Evolutionary conservation across 1,284 basidiomycete species (phyloP).

Genomic region (Ustilago loliicola): DNA sequence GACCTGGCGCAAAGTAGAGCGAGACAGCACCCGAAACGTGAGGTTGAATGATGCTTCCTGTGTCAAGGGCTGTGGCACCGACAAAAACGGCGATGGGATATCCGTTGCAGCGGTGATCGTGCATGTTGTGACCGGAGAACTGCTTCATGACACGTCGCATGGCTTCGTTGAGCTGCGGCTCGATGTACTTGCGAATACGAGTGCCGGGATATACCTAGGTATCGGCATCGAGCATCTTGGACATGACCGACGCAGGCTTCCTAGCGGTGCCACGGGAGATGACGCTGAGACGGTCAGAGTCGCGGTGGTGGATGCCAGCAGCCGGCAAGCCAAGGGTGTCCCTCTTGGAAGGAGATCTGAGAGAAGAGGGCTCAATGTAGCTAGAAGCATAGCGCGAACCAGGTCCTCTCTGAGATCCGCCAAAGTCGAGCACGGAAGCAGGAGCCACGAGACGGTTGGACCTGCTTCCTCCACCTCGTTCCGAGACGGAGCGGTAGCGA

Average conservation of each 20-base stretch:
- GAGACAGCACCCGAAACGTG: constrained; percentile 44
- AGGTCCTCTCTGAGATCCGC: constrained; percentile 14
- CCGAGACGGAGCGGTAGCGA: constrained; percentile 30
- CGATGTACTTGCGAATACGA: constrained; percentile 52
- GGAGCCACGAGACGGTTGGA: constrained; percentile 29
- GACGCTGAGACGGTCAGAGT: constrained; percentile 41
- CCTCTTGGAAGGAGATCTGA: constrained; percentile 25
- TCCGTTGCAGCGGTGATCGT: constrained; percentile 58
- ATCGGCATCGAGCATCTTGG: constrained; percentile 45
- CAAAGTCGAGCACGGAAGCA: constrained; percentile 34
- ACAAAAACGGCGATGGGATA: constrained; percentile 60
- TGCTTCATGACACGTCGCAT: constrained; percentile 57
- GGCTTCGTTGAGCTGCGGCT: constrained; percentile 49
- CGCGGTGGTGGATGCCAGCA: constrained; percentile 29
- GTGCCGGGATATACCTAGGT: constrained; percentile 50
- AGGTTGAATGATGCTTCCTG: constrained; percentile 53
- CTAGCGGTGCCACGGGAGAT: constrained; percentile 33
- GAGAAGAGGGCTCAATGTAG: constrained; percentile 26
- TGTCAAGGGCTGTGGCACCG: constrained; percentile 51
- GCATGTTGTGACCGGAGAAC: constrained; percentile 49
- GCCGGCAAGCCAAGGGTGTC: constrained; percentile 13
- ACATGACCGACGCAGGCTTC: constrained; percentile 31
- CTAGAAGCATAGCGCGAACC: constrained; percentile 32
- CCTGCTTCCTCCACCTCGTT: constrained; percentile 28
- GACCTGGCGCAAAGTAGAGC: constrained; percentile 54